phyloP scores from a whole-genome alignment of 768 basidiomycete genomes.

The Lactarius indigo region DNA sequence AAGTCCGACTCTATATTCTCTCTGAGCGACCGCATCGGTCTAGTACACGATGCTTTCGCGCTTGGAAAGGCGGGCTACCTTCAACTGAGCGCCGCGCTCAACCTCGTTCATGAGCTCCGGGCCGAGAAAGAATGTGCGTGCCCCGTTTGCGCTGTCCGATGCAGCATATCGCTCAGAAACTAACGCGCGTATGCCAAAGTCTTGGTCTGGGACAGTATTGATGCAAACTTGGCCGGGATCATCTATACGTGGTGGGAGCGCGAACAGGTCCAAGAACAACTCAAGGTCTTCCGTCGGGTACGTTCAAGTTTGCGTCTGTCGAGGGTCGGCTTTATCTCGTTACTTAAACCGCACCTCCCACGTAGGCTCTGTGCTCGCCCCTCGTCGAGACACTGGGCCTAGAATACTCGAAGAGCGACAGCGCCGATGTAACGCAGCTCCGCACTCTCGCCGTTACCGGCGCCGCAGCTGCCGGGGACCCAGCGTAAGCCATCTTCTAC shows the following conservation, averaged over 20 bases:
- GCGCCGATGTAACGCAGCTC: constrained; percentile 63
- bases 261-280: constrained; percentile 43
- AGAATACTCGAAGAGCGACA: constrained; percentile 63
- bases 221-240: constrained; percentile 51
- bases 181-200: constrained; percentile 40
- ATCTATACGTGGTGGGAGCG: constrained; percentile 83
- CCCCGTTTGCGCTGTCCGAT: background rate
- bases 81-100: constrained; percentile 71
- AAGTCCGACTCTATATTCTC: constrained; percentile 62
- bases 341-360: background rate
- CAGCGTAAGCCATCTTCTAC: constrained; percentile 31
- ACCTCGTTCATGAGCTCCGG: constrained; percentile 63
- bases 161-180: background rate
- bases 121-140: constrained; percentile 73
- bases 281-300: constrained; percentile 49
- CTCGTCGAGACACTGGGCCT: constrained; percentile 77
- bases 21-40: constrained; percentile 83
- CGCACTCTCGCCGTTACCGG: constrained; percentile 68
- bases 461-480: constrained; percentile 47
- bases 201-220: constrained; percentile 77
- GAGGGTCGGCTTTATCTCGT: background rate
- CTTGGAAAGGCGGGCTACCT: constrained; percentile 79
- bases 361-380: constrained; percentile 66
- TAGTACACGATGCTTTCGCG: constrained; percentile 79
- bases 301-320: constrained; percentile 28